Evolutionary conservation across 768 basidiomycete genomes (phyloP).

Genomic region (Mycena venus): DNA sequence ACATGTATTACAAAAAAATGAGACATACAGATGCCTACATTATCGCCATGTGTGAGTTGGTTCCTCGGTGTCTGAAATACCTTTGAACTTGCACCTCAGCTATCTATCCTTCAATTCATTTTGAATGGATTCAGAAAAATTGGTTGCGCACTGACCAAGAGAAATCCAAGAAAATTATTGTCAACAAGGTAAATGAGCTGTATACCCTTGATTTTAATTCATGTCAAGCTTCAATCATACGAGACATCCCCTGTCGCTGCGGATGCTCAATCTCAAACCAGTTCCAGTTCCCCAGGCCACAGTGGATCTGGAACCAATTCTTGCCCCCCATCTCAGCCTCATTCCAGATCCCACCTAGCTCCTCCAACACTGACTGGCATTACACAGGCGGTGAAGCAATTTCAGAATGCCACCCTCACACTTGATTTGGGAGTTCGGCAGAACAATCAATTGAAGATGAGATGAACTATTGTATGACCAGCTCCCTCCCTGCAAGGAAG

Average conservation of each 20-base stretch:
- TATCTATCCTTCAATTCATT: too few relatives aligned
- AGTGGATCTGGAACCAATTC: constrained; percentile 1
- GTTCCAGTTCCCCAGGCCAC: background rate
- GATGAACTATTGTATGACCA: background rate
- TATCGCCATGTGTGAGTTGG: background rate
- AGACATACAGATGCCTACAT: background rate
- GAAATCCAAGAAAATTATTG: background rate
- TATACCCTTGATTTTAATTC: background rate
- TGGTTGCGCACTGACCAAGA: background rate
- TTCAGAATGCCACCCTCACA: background rate
- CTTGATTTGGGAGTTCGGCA: background rate
- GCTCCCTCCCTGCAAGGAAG: background rate
- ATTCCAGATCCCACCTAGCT: constrained; percentile 9
- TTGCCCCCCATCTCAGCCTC: constrained; percentile 1
- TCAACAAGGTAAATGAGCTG: background rate
- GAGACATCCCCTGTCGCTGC: background rate
- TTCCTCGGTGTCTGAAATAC: background rate
- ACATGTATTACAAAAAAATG: background rate
- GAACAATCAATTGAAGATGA: background rate
- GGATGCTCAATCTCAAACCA: background rate
- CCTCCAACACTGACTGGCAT: constrained; percentile 1
- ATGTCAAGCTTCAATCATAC: constrained; percentile 8
- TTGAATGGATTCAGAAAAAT: background rate
- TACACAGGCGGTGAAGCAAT: background rate
- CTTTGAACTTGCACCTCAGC: background rate